Percentiles rank a stretch among this genome's conserved stretches.
These are phyloP conservation scores for Tulasnella sp. DNA, from an alignment of 768 basidiomycete species.

Conservation along the genomic window DNA sequence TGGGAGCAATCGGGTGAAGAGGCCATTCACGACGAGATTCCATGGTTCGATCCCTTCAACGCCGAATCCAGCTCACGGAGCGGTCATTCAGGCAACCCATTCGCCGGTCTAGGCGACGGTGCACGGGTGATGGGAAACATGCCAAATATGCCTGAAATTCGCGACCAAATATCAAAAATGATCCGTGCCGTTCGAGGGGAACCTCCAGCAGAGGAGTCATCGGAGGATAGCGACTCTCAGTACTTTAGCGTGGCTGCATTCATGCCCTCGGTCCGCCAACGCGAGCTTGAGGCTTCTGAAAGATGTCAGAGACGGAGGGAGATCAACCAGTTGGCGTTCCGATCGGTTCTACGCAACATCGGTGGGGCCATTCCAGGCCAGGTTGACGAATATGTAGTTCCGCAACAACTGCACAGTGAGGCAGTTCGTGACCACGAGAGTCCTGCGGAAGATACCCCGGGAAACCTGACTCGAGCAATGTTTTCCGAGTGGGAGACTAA, in stretches of 20 bases:
- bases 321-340: slow-evolving; percentile 69
- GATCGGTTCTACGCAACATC: slow-evolving; percentile 69
- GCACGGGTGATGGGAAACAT: not conserved
- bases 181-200: not conserved
- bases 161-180: not conserved
- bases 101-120: not conserved
- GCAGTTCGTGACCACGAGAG: not conserved
- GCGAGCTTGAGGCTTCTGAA: slow-evolving; percentile 39
- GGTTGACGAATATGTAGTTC: not conserved
- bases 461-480: not conserved
- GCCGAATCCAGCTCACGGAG: not conserved
- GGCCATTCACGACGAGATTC: slow-evolving; percentile 1
- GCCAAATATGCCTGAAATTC: not conserved
- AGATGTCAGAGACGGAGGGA: slow-evolving; percentile 56
- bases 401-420: not conserved
- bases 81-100: not conserved
- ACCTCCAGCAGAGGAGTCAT: not conserved
- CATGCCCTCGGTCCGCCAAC: slow-evolving; percentile 50
- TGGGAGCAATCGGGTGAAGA: not conserved
- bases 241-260: slow-evolving; percentile 35
- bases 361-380: slow-evolving; percentile 37
- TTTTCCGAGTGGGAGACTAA: slow-evolving; percentile 4
- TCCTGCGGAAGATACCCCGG: not conserved
- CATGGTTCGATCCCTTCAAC: not conserved
- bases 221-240: not conserved